These are phyloP conservation scores for Dipodascopsis uninucleata DNA, from an alignment of 805 yeast genomes.

Conservation along the genomic window DNA sequence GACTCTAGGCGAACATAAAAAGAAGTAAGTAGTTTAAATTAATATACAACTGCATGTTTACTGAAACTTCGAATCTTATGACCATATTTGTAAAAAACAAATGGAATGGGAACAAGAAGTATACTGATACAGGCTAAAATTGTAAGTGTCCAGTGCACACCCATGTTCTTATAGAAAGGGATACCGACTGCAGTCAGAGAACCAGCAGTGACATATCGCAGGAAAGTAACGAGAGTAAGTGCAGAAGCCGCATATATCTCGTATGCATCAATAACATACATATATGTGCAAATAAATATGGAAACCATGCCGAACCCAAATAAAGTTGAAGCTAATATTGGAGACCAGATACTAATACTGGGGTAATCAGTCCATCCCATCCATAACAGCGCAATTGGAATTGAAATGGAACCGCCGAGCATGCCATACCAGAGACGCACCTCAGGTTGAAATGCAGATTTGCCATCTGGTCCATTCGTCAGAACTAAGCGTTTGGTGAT, in stretches of 20 bases:
- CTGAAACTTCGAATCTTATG: constrained; percentile 37
- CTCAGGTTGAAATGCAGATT: constrained; percentile 42
- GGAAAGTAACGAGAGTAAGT: constrained; percentile 69
- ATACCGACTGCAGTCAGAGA: constrained; percentile 52
- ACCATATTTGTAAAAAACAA: constrained; percentile 52
- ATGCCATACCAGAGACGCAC: constrained; percentile 47
- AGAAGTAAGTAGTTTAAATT: too few species aligned
- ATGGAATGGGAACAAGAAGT: constrained; percentile 53
- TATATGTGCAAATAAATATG: constrained; percentile 42
- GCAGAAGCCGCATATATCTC: constrained; percentile 66
- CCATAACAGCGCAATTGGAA: constrained; percentile 49
- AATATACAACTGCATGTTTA: constrained; percentile 24
- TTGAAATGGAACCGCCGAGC: constrained; percentile 48
- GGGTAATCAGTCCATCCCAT: constrained; percentile 52
- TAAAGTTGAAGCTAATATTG: constrained; percentile 60
- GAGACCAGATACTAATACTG: constrained; percentile 33
- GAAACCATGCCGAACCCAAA: constrained; percentile 40
- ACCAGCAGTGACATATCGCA: constrained; percentile 51
- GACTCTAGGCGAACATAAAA: too few species aligned
- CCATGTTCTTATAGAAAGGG: constrained; percentile 50
- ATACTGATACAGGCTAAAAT: constrained; percentile 22
- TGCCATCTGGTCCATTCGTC: constrained; percentile 12
- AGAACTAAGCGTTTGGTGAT: constrained; percentile 11
- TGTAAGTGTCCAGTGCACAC: constrained; percentile 44
- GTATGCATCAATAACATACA: constrained; percentile 43